These are phyloP conservation scores for Prunus dulcis DNA, from an alignment of 306 rosid genomes.

Conservation along the genomic window DNA sequence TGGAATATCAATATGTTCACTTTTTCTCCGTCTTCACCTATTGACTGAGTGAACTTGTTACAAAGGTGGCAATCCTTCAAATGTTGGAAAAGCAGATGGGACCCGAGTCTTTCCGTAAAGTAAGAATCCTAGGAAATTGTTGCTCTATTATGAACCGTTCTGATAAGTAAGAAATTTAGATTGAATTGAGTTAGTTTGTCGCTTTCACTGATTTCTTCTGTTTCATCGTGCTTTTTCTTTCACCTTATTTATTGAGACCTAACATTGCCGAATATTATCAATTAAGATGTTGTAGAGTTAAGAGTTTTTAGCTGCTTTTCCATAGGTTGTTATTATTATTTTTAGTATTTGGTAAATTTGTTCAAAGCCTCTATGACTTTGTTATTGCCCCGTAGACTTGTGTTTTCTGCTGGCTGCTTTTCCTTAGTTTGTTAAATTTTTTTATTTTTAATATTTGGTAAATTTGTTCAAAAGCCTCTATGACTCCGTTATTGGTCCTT, in stretches of 20 bases:
- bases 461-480: background rate
- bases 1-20: background rate
- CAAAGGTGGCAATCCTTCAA: slow-evolving; percentile 92
- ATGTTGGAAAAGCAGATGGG: slow-evolving; percentile 99
- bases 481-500: background rate
- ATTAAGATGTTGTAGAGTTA: background rate
- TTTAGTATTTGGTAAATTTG: background rate
- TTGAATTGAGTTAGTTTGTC: background rate
- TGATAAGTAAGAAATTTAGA: background rate
- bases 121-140: slow-evolving; percentile 36
- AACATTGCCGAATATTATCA: background rate
- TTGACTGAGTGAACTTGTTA: background rate
- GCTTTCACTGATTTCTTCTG: background rate
- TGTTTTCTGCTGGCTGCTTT: background rate
- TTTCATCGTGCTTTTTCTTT: background rate
- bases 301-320: background rate
- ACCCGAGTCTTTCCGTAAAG: slow-evolving; percentile 94
- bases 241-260: background rate
- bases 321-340: too few relatives aligned
- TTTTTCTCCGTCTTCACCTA: background rate
- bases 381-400: too few relatives aligned
- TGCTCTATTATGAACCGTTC: slow-evolving; percentile 5
- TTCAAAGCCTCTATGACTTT: background rate
- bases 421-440: background rate
- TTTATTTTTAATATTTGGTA: background rate